Evolutionary conservation across 2,329 filamentous ascomycete species (phyloP).

Genomic region (Parastagonospora nodorum): DNA sequence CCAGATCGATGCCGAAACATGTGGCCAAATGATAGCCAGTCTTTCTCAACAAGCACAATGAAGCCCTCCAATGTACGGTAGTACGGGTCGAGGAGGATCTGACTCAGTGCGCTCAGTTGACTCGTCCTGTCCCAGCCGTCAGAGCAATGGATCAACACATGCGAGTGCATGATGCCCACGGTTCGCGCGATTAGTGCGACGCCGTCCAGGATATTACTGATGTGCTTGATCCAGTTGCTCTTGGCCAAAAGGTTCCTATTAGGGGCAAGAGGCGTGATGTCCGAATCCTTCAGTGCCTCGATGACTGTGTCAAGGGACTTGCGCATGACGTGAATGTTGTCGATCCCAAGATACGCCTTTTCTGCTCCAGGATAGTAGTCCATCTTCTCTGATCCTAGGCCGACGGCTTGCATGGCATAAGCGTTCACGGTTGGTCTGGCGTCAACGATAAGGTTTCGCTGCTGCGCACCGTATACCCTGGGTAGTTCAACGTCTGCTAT

Average conservation of each 20-base stretch:
- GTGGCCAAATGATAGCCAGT: constrained; percentile 97
- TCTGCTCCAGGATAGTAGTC: constrained; percentile 91
- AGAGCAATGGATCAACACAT: constrained; percentile 96
- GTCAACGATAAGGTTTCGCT: constrained; percentile 93
- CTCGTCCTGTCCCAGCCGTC: constrained; percentile 98
- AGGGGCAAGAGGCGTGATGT: constrained; percentile 80
- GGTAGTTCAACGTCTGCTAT: constrained; percentile 36
- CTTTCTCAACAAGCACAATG: constrained; percentile 92
- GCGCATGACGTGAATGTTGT: constrained; percentile 98
- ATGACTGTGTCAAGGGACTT: constrained; percentile 86
- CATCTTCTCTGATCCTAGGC: constrained; percentile 96
- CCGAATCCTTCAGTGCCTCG: constrained; percentile 89
- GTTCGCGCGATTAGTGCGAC: constrained; percentile 83
- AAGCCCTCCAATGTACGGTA: constrained; percentile 94
- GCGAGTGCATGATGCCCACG: constrained; percentile 89
- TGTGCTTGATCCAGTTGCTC: constrained; percentile 92
- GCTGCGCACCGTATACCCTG: constrained; percentile 83
- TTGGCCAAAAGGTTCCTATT: constrained; percentile 79
- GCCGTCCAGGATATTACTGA: constrained; percentile 81
- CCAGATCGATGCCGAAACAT: constrained; percentile 96
- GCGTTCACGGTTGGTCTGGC: constrained; percentile 94
- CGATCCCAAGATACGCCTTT: constrained; percentile 92
- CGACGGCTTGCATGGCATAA: constrained; percentile 89
- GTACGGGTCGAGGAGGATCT: constrained; percentile 94
- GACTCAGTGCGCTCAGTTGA: constrained; percentile 87